A percentile compares a stretch with the other conserved stretches of the same genome.
phyloP scores from a whole-genome alignment of 1,284 basidiomycete species.

The Heterobasidion parviporum region DNA sequence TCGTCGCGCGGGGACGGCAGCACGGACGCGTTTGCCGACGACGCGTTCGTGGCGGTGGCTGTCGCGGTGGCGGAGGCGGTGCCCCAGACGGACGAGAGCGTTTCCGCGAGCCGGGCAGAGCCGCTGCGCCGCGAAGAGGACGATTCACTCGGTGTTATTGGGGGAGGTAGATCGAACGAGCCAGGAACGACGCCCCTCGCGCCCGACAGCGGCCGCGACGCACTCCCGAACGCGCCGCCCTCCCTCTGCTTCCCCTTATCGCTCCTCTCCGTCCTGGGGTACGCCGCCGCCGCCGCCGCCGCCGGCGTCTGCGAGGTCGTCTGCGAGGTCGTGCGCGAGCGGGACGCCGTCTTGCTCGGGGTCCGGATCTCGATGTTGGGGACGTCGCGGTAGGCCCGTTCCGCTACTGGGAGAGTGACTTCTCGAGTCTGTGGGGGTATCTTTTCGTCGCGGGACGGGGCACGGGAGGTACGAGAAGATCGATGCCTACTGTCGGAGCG shows the following conservation, averaged over 20 bases:
- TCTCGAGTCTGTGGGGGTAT: constrained; percentile 9
- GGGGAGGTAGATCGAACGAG: constrained; percentile 12
- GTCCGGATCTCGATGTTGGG: constrained; percentile 9
- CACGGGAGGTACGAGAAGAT: constrained; percentile 16
- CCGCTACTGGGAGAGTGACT: constrained; percentile 11
- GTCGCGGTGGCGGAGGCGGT: constrained; percentile 10
- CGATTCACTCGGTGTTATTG: constrained; percentile 19
- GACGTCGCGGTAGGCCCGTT: constrained; percentile 11
- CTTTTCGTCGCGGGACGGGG: constrained; percentile 19
- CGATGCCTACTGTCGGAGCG: constrained; percentile 15
- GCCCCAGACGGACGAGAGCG: constrained; percentile 25
- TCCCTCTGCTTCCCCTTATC: constrained; percentile 22
- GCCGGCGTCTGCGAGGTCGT: background rate
- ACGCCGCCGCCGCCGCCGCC: too few species aligned
- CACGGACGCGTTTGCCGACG: constrained; percentile 16
- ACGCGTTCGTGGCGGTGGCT: constrained; percentile 9
- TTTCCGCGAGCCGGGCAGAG: constrained; percentile 20
- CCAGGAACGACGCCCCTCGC: constrained; percentile 18
- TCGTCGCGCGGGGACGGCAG: constrained; percentile 14
- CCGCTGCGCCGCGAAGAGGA: constrained; percentile 21
- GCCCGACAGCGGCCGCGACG: constrained; percentile 13
- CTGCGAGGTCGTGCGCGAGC: background rate
- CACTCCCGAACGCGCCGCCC: constrained; percentile 6
- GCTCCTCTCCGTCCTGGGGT: constrained; percentile 3
- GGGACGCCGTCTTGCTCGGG: background rate